Evolutionary conservation across 164 flowering plant genomes (phyloP), one percentile per base, ranked within the genome.

Genomic region (Sextonia rubra): DNA sequence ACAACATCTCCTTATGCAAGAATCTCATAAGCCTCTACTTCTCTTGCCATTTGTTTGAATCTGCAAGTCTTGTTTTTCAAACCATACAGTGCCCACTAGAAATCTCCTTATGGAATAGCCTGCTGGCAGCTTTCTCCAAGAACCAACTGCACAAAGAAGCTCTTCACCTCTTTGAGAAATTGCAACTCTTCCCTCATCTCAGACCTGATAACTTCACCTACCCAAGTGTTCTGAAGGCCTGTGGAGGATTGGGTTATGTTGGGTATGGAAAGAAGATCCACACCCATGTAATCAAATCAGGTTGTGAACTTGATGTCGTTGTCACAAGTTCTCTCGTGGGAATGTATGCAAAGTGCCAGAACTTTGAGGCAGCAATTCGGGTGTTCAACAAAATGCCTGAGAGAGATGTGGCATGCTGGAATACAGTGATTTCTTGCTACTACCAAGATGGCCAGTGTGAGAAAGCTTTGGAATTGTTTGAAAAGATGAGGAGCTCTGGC

Each of bases 361-460:
- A 61, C 49, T 85, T 86, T 71, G 81, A 67, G 2, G 30, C 22
- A 58, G 87, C 90, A 4, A 49, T 77, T 0, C 64, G 70, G 60
- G 4, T 86, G 86, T 91, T 91, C 49, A 83, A 89, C 74, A 87
- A 88, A 86, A 83, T 86, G 85, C 79, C 85, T 66, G 83, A 79
- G 8, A 86, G 86, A 80, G 94, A 91, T 73, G 88, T 85, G 66
- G 81, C 86, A 0, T 80, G 86, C 69, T 91, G 96, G 96, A 91
- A 91, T 76, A 74, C 79, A 14, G 84, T 90, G 70, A 83, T 91
- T 49, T 90, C 94, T 30, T 82, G 89, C 72, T 88, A 83, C 79
- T 87, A 84, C 74, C 91, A 88, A 64, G 81, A 75, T 73, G 92
- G 90, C 72, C 72, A 82, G 67, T 78, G 70, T 66, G 88, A 81